Evolutionary conservation across 1,139 yeast species (phyloP), one percentile per base, ranked within the genome.

Genomic region (Yamadazyma aaseri): DNA sequence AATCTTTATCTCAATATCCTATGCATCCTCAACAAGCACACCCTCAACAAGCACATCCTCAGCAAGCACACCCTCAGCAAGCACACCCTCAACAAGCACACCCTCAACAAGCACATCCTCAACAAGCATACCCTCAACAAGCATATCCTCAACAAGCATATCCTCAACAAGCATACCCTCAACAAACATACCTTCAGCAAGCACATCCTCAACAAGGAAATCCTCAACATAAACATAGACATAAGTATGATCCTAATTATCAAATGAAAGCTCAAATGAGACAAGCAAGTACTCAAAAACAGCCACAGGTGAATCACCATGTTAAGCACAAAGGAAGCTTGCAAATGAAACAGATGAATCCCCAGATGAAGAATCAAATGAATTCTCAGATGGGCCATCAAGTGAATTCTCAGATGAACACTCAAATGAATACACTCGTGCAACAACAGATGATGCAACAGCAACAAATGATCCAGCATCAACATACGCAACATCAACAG

Each of bases 91-190:
- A 26, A 8, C 32, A 26, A 13, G 7, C 18, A 25, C 44, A 39
- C 22, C 31, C 29, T 17, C 38, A 37, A 3, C 37, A 31, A 3
- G 35, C 10, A n/a, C 20, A 28, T 26, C 24, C 14, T 20, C 31
- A 15, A 30, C 27, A 31, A 20, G 7, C n/a, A n/a, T 22, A 29
- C 9, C 15, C 22, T n/a, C 34, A 34, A 20, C 34, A 33, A 12
- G 31, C 34, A 27, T 43, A 40, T 20, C 31, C 27, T 17, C 38
- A 36, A 3, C 37, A 32, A 3, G 36, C 17, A n/a, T 13, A 30
- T 17, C 32, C 15, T 17, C 29, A 14, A 13, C 31, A 26, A 12
- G 13, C 20, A 6, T 28, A 31, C 3, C 21, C 28, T 16, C 29
- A 31, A 12, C 23, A 21, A 10, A 20, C 17, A 17, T 32, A 22